These are phyloP conservation scores for Hyaloscypha variabilis DNA, from an alignment of 495 filamentous ascomycete genomes.

Conservation along the genomic window DNA sequence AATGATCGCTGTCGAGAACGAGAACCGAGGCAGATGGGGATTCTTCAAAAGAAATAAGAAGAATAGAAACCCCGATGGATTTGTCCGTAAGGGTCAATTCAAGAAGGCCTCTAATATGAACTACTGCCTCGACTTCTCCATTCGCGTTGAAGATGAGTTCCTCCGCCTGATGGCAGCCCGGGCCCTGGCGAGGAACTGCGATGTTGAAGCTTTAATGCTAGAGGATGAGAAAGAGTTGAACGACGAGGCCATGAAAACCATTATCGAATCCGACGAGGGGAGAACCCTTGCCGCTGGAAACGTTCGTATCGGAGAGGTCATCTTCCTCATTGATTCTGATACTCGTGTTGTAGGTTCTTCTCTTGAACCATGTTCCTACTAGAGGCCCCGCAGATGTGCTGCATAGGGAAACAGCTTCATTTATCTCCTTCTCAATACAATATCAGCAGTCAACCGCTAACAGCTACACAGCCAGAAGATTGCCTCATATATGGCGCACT, in stretches of 20 bases:
- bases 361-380: not conserved
- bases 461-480: conserved; percentile 44
- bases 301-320: conserved; percentile 71
- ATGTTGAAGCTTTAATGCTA: conserved; percentile 51
- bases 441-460: conserved; percentile 8
- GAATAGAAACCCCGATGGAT: conserved; percentile 36
- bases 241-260: conserved; percentile 57
- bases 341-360: conserved; percentile 24
- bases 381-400: no score
- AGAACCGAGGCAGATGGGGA: no score
- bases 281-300: conserved; percentile 70
- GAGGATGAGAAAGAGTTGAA: no score
- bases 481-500: conserved; percentile 67
- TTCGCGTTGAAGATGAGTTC: conserved; percentile 61
- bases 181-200: not conserved
- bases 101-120: conserved; percentile 79
- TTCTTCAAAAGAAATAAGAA: no score
- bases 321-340: conserved; percentile 43
- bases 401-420: no score
- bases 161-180: conserved; percentile 28
- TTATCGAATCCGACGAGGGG: conserved; percentile 58
- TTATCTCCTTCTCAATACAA: no score
- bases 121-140: conserved; percentile 60
- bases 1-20: no score
- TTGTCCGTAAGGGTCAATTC: conserved; percentile 65